Conservation (phyloP, 148 eudicot genomes). For the Oxyria digyna region DNA sequence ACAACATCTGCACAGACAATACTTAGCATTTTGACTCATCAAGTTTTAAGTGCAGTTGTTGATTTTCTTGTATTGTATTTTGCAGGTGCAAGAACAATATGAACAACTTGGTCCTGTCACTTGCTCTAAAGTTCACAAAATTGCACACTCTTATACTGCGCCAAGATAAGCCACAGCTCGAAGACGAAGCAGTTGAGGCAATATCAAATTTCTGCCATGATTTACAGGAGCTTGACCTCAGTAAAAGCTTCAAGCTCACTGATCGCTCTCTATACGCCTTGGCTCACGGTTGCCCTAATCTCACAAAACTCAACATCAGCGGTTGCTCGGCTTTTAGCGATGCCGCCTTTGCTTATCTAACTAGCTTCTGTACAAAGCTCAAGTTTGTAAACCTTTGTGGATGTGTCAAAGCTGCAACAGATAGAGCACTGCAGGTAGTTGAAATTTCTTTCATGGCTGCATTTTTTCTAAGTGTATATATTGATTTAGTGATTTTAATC, state of each 20-base stretch:
- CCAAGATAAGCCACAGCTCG: slow-evolving; percentile 82
- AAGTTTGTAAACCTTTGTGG: slow-evolving; percentile 80
- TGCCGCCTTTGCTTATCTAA: slow-evolving; percentile 51
- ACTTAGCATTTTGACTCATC: too few species aligned
- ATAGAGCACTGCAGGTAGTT: slow-evolving; percentile 70
- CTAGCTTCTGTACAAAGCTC: slow-evolving; percentile 53
- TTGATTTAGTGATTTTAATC: neutral
- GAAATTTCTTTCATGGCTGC: neutral
- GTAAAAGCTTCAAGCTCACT: slow-evolving; percentile 84
- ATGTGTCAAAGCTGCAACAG: slow-evolving; percentile 83
- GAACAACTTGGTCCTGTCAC: slow-evolving; percentile 72
- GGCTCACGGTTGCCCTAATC: slow-evolving; percentile 77
- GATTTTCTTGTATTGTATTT: neutral
- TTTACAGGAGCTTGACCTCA: slow-evolving; percentile 74
- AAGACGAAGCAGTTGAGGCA: slow-evolving; percentile 59
- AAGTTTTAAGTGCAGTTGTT: neutral
- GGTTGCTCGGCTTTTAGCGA: slow-evolving; percentile 80
- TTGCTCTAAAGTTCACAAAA: slow-evolving; percentile 69
- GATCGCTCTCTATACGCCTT: slow-evolving; percentile 74
- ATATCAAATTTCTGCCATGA: slow-evolving; percentile 66
- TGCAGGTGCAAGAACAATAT: slow-evolving; percentile 79
- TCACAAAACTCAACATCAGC: slow-evolving; percentile 72
- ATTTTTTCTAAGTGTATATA: neutral
- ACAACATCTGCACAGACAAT: neutral
- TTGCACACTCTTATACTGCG: slow-evolving; percentile 55